These are phyloP conservation scores for Dioscorea dumetorum DNA, from an alignment of 106 monocot species.

Conservation along the genomic window DNA sequence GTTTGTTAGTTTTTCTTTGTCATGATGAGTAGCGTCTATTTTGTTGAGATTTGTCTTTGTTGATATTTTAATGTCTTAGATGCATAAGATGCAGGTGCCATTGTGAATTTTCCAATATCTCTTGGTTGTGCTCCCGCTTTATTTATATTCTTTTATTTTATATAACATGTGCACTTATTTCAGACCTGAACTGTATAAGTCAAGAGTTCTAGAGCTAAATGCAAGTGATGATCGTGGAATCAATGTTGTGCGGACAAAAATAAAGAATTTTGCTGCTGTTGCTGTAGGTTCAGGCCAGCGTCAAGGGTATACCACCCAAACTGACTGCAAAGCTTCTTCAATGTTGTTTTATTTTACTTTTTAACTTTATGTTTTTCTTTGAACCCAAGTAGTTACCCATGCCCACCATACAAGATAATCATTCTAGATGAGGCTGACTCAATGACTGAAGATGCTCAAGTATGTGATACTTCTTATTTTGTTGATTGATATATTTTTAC, in stretches of 20 bases:
- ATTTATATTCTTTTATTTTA: neutral
- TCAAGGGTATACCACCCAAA: conserved; percentile 33
- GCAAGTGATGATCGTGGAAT: conserved; percentile 99
- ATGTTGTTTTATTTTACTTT: conserved; percentile 1
- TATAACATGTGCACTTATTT: conserved; percentile 1
- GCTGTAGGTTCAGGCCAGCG: conserved; percentile 70
- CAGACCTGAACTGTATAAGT: conserved; percentile 81
- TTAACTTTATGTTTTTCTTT: conserved; percentile 4
- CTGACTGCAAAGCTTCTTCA: neutral
- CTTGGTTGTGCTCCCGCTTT: too few species aligned
- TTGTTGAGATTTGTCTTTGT: too few species aligned
- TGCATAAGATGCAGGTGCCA: too few species aligned
- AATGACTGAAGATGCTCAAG: conserved; percentile 99
- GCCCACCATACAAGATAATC: conserved; percentile 94
- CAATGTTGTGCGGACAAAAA: conserved; percentile 96
- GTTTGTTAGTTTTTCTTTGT: too few species aligned
- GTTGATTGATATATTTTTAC: neutral
- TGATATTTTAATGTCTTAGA: too few species aligned
- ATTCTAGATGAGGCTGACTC: conserved; percentile 98
- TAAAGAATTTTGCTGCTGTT: conserved; percentile 97
- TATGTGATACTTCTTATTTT: conserved; percentile 7
- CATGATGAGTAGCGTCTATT: too few species aligned
- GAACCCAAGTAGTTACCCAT: conserved; percentile 59
- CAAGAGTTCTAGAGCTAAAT: conserved; percentile 92
- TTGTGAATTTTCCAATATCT: too few species aligned